Base-by-base conservation (phyloP, 2,329 filamentous ascomycete species). In the Davidsoniella australis region DNA sequence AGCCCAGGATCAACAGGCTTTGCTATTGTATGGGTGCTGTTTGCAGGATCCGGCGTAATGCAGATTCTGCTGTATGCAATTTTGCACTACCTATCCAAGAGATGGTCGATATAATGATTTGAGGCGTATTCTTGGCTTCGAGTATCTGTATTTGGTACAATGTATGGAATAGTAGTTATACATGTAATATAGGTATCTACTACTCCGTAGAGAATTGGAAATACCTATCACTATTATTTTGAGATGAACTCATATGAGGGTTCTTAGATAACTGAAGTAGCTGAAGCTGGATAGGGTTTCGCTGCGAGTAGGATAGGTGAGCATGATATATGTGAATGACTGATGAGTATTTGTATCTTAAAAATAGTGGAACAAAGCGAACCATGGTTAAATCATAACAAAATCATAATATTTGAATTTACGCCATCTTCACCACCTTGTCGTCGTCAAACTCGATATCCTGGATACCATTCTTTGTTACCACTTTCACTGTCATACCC, bases 391-490 rank as follows among this genome's bases (percentile, higher is more conserved):
- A 42, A 43, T 20, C 26, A 24, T 42, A 39, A 51, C 20, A 47
- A 43, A 47, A 33, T 39, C 49, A 53, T 50, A 37, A 23, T 45
- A 52, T 41, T 36, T 45, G 57, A 69, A 48, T 47, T 53, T 61
- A 82, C 58, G 77, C 72, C 57, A 70, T 66, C 64, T 74, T 76
- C 37, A 82, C 78, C 52, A 80, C 68, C 65, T 78, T 80, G 67
- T 83, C 80, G 62, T 94, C 85, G 62, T 89, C 82, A 63, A 87
- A 93, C 55, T 85, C 78, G 59, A 93, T 75, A 59, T 91, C 85
- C 58, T 76, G 70, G 54, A 98, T 82, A 9, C 93, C 91, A 58
- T 96, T 86, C 69, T 93, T 94, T 54, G 87, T 94, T 60, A 98
- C 79, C 36, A 87, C 83, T 74, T 96, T 96, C 59, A 98, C 88